Evolutionary conservation across 768 basidiomycete genomes (phyloP).

Genomic region (Termitomyces sp.): DNA sequence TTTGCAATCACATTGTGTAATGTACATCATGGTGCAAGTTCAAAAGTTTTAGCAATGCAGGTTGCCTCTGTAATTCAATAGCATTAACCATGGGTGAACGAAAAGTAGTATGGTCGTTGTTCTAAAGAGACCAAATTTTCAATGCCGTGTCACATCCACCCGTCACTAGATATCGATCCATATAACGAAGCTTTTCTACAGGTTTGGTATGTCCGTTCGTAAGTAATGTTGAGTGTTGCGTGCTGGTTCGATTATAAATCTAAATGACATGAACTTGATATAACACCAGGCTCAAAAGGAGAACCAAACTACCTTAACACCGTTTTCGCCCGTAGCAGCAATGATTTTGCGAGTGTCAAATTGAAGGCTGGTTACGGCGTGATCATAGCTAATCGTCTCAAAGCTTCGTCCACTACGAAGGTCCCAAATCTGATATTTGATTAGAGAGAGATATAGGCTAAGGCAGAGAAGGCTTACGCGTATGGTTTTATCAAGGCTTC

Average conservation of each 20-base stretch:
- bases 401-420: conserved; percentile 84
- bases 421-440: conserved; percentile 83
- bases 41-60: background rate
- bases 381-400: conserved; percentile 89
- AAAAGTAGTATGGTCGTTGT: background rate
- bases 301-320: conserved; percentile 63
- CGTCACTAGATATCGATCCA: conserved; percentile 92
- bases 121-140: conserved; percentile 91
- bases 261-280: conserved; percentile 26
- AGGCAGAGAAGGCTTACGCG: conserved; percentile 49
- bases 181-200: conserved; percentile 85
- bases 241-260: conserved; percentile 94
- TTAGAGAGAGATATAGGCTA: conserved; percentile 2
- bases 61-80: conserved; percentile 7
- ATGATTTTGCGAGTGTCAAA: conserved; percentile 95
- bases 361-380: conserved; percentile 86
- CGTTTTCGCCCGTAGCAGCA: conserved; percentile 91
- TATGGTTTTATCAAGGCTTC: conserved; percentile 91
- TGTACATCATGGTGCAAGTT: conserved; percentile 6
- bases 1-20: background rate
- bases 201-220: conserved; percentile 95
- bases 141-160: conserved; percentile 84
- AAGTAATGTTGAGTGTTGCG: conserved; percentile 78
- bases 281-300: background rate
- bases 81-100: conserved; percentile 5